These are phyloP conservation scores for Talaromyces funiculosus DNA, from an alignment of 2,329 filamentous ascomycete genomes.

Conservation along the genomic window DNA sequence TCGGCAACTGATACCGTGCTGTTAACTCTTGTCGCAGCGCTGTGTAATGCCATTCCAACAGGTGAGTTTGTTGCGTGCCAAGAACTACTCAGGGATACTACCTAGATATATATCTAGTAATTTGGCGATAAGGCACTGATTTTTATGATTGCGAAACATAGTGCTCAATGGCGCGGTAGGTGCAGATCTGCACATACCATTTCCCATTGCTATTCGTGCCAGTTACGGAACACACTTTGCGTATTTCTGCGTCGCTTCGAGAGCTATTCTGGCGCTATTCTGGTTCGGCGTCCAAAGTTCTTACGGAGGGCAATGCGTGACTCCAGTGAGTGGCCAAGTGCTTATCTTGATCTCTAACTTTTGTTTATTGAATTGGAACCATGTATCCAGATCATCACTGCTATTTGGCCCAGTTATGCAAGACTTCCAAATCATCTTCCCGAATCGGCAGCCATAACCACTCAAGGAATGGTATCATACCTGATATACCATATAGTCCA, in stretches of 20 bases:
- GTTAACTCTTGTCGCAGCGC: slow-evolving; percentile 11
- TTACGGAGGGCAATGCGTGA: too few relatives aligned
- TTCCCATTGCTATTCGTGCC: slow-evolving; percentile 27
- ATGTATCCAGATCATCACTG: slow-evolving; percentile 28
- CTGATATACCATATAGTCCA: slow-evolving; percentile 36
- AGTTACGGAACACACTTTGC: slow-evolving; percentile 30
- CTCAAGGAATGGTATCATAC: slow-evolving; percentile 35
- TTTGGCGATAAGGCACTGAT: too few relatives aligned
- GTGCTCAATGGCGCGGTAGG: slow-evolving; percentile 22
- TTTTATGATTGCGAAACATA: too few relatives aligned
- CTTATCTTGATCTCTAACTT: too few relatives aligned
- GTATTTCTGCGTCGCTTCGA: slow-evolving; percentile 29
- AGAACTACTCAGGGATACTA: too few relatives aligned
- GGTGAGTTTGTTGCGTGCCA: too few relatives aligned
- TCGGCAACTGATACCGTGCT: slow-evolving; percentile 13
- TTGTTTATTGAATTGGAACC: too few relatives aligned
- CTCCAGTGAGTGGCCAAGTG: too few relatives aligned
- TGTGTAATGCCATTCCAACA: slow-evolving; percentile 15
- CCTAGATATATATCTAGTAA: too few relatives aligned
- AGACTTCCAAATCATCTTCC: slow-evolving; percentile 44
- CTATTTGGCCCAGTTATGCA: slow-evolving; percentile 43
- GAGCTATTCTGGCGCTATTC: slow-evolving; percentile 32
- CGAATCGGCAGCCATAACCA: slow-evolving; percentile 35
- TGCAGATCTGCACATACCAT: slow-evolving; percentile 25
- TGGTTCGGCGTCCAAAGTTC: too few relatives aligned